Evolutionary conservation across 2,329 filamentous ascomycete genomes (phyloP).

Genomic region (Westerdykella aurantiaca): DNA sequence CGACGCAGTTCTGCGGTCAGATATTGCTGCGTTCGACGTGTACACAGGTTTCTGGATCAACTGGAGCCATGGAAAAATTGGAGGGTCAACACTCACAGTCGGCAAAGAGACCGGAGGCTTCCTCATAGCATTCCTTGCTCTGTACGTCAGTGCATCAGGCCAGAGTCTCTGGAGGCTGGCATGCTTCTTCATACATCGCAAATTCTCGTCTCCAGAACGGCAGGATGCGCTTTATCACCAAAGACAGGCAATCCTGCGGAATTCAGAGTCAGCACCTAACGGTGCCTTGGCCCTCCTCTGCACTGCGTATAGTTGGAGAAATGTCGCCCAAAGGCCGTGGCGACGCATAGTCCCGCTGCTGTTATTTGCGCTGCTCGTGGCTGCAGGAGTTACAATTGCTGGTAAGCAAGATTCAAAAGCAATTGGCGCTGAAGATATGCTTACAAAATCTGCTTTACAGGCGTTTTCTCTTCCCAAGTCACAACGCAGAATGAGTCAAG

Average conservation of each 20-base stretch:
- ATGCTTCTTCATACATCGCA: slow-evolving; percentile 6
- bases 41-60: slow-evolving; percentile 18
- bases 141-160: slow-evolving; percentile 12
- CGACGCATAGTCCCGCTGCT: slow-evolving; percentile 9
- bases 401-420: slow-evolving; percentile 3
- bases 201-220: slow-evolving; percentile 5
- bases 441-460: slow-evolving; percentile 3
- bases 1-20: no score
- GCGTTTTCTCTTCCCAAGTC: slow-evolving; percentile 6
- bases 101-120: slow-evolving; percentile 8
- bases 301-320: slow-evolving; percentile 15
- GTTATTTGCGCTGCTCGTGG: slow-evolving; percentile 9
- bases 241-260: slow-evolving; percentile 32
- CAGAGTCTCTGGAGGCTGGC: slow-evolving; percentile 11
- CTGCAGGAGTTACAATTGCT: slow-evolving; percentile 13
- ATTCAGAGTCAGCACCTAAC: slow-evolving; percentile 19
- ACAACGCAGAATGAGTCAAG: slow-evolving; percentile 4
- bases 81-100: slow-evolving; percentile 16
- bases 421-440: no score
- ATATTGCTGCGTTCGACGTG: background rate
- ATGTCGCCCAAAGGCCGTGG: slow-evolving; percentile 8
- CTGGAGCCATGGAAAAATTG: slow-evolving; percentile 2
- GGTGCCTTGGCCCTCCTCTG: slow-evolving; percentile 14
- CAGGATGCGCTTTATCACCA: slow-evolving; percentile 28
- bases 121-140: slow-evolving; percentile 19